Evolutionary conservation across 371 early-diverging fungal genomes (phyloP).

Genomic region (Mortierella sp.): DNA sequence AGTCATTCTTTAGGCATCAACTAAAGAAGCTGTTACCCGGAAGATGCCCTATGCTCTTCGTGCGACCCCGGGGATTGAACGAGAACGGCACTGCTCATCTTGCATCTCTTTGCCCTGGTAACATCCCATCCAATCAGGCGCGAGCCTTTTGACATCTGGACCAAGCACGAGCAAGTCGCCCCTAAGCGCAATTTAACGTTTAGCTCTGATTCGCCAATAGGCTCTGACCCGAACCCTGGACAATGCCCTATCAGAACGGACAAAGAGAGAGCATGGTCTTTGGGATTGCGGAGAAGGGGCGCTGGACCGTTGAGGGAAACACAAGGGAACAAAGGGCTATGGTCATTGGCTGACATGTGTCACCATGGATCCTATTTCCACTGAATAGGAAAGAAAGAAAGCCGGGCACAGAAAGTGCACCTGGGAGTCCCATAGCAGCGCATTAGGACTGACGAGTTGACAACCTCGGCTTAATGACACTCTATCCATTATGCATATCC

Average conservation of each 20-base stretch:
- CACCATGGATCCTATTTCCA: too few relatives aligned
- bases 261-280: constrained; percentile 21
- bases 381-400: too few relatives aligned
- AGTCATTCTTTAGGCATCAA: not conserved
- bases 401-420: too few relatives aligned
- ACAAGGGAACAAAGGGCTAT: constrained; percentile 35
- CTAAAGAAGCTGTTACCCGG: not conserved
- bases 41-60: not conserved
- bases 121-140: constrained; percentile 17
- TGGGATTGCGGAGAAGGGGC: not conserved
- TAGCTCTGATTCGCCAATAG: constrained; percentile 19
- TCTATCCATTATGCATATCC: too few relatives aligned
- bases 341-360: constrained; percentile 24
- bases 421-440: too few relatives aligned
- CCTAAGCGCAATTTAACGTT: not conserved
- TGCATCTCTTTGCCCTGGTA: not conserved
- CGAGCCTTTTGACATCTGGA: constrained; percentile 17
- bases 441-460: too few relatives aligned
- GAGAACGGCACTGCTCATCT: too few relatives aligned
- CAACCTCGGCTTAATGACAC: too few relatives aligned
- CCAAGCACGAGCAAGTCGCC: not conserved
- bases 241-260: constrained; percentile 34
- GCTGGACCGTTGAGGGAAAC: not conserved
- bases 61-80: not conserved
- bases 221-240: constrained; percentile 22